A percentile compares a stretch with the other conserved stretches of the same genome.
phyloP scores from a whole-genome alignment of 2,329 filamentous ascomycete species.

The Xylariaceae sp. region DNA sequence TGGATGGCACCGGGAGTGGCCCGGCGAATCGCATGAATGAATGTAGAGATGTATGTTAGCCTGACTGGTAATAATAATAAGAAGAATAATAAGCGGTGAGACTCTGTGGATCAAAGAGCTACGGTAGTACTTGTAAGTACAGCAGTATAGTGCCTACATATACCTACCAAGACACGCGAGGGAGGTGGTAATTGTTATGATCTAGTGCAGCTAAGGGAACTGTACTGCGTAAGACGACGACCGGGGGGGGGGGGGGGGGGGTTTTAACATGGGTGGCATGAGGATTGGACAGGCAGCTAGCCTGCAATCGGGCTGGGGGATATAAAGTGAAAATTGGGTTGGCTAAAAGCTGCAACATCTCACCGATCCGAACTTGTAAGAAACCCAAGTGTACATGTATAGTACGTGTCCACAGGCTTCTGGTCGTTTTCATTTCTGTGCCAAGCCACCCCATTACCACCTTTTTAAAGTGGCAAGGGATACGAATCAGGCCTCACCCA shows the following conservation, averaged over 20 bases:
- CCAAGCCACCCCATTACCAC: conserved; percentile 1
- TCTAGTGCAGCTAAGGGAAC: neutral
- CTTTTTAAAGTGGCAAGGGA: conserved; percentile 1
- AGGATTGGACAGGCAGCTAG: conserved; percentile 3
- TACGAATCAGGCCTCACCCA: conserved; percentile 17
- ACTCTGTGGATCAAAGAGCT: conserved; percentile 20
- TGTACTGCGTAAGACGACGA: conserved; percentile 20
- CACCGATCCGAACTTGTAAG: no score
- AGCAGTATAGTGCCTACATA: conserved; percentile 8
- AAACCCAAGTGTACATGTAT: no score
- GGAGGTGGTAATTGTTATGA: conserved; percentile 11
- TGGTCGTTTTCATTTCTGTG: conserved; percentile 5
- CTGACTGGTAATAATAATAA: neutral
- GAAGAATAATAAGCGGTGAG: conserved; percentile 24
- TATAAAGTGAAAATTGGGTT: conserved; percentile 8
- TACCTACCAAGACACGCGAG: conserved; percentile 17
- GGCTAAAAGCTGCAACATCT: conserved; percentile 8
- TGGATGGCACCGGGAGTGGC: conserved; percentile 12
- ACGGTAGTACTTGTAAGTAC: neutral
- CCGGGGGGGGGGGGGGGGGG: no score
- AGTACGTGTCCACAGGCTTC: neutral
- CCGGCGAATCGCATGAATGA: conserved; percentile 17
- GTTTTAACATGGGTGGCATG: conserved; percentile 11
- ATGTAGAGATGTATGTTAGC: conserved; percentile 17
- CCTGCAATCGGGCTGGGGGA: conserved; percentile 8